Evolutionary conservation across 371 early-diverging fungal genomes (phyloP).

Genomic region (Mucor sp.): DNA sequence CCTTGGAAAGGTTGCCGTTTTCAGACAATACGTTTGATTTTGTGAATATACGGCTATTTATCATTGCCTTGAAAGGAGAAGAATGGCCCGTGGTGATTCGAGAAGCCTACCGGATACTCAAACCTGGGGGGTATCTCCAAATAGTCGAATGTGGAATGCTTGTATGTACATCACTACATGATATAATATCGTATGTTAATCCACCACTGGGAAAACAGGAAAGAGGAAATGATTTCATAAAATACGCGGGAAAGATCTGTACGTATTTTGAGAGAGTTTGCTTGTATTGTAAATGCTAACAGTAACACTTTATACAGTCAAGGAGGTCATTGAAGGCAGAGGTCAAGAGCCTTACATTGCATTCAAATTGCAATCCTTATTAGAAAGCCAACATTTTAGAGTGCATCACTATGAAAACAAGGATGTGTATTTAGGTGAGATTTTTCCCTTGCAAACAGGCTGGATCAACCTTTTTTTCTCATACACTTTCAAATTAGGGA

Average conservation of each 20-base stretch:
- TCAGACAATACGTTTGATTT: constrained; percentile 63
- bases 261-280: constrained; percentile 6
- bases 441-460: neutral
- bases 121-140: constrained; percentile 63
- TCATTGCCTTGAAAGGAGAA: constrained; percentile 47
- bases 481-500: constrained; percentile 6
- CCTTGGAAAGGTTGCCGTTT: constrained; percentile 55
- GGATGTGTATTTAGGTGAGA: constrained; percentile 16
- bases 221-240: constrained; percentile 32
- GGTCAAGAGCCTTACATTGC: constrained; percentile 58
- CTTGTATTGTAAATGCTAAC: neutral
- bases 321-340: constrained; percentile 24
- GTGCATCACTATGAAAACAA: constrained; percentile 26
- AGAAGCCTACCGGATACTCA: constrained; percentile 55
- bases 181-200: neutral
- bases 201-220: constrained; percentile 17
- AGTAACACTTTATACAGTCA: constrained; percentile 16
- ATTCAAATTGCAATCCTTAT: constrained; percentile 33
- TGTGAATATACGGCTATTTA: constrained; percentile 57
- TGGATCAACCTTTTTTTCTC: neutral
- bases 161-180: constrained; percentile 11
- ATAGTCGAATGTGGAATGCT: constrained; percentile 52
- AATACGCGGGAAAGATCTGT: constrained; percentile 31
- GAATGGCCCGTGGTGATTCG: constrained; percentile 52
- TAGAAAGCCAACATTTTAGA: constrained; percentile 34